Evolutionary conservation across 306 rosid species (phyloP).

Genomic region (Psophocarpus tetragonolobus): DNA sequence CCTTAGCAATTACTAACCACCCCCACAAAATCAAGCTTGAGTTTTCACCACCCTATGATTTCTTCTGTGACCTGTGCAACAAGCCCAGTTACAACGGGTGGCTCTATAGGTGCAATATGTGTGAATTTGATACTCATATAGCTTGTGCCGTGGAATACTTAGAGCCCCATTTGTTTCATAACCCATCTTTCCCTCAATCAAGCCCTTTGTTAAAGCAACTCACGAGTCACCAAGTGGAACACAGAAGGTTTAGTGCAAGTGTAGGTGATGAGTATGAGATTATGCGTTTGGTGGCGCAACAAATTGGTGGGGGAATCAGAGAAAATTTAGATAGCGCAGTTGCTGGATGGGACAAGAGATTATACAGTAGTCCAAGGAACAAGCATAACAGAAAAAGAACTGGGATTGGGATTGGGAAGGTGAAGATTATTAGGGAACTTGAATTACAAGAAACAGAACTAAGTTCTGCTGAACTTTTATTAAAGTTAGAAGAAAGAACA

Average conservation of each 20-base stretch:
- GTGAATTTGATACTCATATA: slow-evolving; percentile 63
- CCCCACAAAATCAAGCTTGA: slow-evolving; percentile 52
- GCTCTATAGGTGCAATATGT: slow-evolving; percentile 65
- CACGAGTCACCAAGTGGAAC: not conserved
- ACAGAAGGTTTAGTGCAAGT: not conserved
- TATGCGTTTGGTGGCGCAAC: slow-evolving; percentile 40
- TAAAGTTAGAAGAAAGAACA: slow-evolving; percentile 29
- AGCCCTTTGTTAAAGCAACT: slow-evolving; percentile 27
- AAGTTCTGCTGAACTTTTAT: not conserved
- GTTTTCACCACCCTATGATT: slow-evolving; percentile 50
- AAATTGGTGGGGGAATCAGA: slow-evolving; percentile 17
- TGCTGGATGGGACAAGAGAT: slow-evolving; percentile 42
- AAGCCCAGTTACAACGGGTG: slow-evolving; percentile 49
- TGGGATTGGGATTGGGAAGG: not conserved
- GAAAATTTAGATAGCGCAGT: not conserved
- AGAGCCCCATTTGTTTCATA: not conserved
- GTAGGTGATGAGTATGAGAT: slow-evolving; percentile 31
- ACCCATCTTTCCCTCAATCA: slow-evolving; percentile 17
- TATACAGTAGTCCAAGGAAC: slow-evolving; percentile 41
- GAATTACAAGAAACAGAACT: slow-evolving; percentile 28
- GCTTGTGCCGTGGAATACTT: slow-evolving; percentile 43
- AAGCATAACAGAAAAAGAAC: not conserved
- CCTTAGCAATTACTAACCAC: slow-evolving; percentile 41
- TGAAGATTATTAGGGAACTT: slow-evolving; percentile 10
- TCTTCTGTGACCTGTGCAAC: slow-evolving; percentile 59